Evolutionary conservation across 768 basidiomycete genomes (phyloP).

Genomic region (Mycena albidolilacea): DNA sequence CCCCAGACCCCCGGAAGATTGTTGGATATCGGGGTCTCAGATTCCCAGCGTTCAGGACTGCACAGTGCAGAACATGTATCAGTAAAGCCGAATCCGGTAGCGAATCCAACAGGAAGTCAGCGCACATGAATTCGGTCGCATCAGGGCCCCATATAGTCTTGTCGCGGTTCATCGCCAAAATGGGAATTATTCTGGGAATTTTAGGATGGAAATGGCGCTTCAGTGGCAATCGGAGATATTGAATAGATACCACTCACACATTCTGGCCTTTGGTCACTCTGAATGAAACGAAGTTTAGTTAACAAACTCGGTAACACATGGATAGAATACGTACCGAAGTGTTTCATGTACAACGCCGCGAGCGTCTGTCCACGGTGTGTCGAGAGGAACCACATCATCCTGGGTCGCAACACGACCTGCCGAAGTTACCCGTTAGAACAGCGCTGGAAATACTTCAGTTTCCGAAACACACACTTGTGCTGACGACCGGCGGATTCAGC

Average conservation of each 20-base stretch:
- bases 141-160: constrained; percentile 62
- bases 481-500: background rate
- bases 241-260: background rate
- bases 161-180: constrained; percentile 52
- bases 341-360: background rate
- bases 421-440: too few relatives aligned
- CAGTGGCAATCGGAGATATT: too few relatives aligned
- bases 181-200: constrained; percentile 11
- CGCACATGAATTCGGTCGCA: constrained; percentile 59
- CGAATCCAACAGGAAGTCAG: background rate
- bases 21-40: constrained; percentile 28
- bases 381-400: constrained; percentile 12
- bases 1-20: constrained; percentile 58
- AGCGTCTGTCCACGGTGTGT: background rate
- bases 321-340: background rate
- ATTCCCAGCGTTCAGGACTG: constrained; percentile 63
- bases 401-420: constrained; percentile 13
- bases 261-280: constrained; percentile 20
- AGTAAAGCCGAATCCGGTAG: too few relatives aligned
- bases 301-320: background rate
- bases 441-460: too few relatives aligned
- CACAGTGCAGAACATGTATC: too few relatives aligned
- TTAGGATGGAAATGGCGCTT: background rate
- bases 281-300: background rate
- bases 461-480: background rate